Percentiles rank a stretch among this genome's conserved stretches.
These are phyloP conservation scores for Populus tremula DNA, from an alignment of 345 rosid genomes.

Conservation along the genomic window DNA sequence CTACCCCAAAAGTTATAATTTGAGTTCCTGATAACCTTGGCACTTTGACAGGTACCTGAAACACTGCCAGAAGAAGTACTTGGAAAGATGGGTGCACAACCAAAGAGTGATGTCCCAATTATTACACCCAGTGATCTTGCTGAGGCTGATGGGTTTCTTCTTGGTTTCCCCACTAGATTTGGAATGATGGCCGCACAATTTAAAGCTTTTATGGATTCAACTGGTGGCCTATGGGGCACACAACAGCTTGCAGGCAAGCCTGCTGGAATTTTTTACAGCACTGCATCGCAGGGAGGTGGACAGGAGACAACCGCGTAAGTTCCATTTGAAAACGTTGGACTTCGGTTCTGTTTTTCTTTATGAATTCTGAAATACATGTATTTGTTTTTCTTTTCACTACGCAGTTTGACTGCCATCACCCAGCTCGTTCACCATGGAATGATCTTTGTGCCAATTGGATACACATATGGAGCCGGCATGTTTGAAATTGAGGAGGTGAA, in stretches of 20 bases:
- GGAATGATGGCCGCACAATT: conserved; percentile 99
- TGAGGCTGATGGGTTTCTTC: conserved; percentile 86
- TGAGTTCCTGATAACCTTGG: background rate
- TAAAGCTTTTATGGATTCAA: conserved; percentile 89
- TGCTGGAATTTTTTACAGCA: conserved; percentile 94
- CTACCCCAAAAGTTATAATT: background rate
- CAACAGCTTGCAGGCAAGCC: conserved; percentile 94
- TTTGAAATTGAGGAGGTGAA: conserved; percentile 89
- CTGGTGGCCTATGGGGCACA: conserved; percentile 93
- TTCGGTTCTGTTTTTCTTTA: background rate
- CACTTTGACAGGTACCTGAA: conserved; percentile 67
- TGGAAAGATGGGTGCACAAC: conserved; percentile 85
- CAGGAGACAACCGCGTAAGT: conserved; percentile 97
- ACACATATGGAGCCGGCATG: conserved; percentile 99
- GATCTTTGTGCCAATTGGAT: conserved; percentile 89
- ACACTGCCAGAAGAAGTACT: conserved; percentile 83
- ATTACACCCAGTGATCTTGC: conserved; percentile 68
- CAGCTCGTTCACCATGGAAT: conserved; percentile 97
- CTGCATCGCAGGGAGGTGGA: conserved; percentile 98
- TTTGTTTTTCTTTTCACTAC: background rate
- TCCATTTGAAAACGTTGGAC: background rate
- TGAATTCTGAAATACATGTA: background rate
- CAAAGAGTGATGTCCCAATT: conserved; percentile 76
- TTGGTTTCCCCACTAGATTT: conserved; percentile 95
- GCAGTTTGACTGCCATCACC: conserved; percentile 88